A percentile compares a stretch with the other conserved stretches of the same genome.
These are phyloP conservation scores for Sugiyamaella smithiae DNA, from an alignment of 805 yeast species.

Conservation along the genomic window DNA sequence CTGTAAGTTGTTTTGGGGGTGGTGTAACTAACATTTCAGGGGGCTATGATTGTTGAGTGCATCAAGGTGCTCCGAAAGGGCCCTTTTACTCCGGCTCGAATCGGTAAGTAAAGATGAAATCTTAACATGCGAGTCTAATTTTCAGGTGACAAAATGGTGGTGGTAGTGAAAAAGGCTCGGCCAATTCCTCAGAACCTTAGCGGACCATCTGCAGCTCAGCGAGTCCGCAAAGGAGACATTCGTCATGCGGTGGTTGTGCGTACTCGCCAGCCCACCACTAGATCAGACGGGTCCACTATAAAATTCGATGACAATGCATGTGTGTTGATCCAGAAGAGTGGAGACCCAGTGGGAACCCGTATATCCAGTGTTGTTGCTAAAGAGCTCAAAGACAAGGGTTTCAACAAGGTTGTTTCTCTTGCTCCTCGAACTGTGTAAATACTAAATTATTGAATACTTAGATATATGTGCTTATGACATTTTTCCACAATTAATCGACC, in stretches of 20 bases:
- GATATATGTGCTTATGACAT: too few relatives aligned
- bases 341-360: conserved; percentile 94
- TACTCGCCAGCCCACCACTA: conserved; percentile 72
- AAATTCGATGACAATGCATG: conserved; percentile 96
- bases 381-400: conserved; percentile 80
- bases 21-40: too few relatives aligned
- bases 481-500: too few relatives aligned
- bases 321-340: conserved; percentile 86
- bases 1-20: conserved; percentile 41
- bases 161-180: conserved; percentile 88
- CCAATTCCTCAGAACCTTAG: conserved; percentile 69
- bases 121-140: background rate
- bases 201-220: conserved; percentile 62
- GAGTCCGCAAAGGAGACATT: conserved; percentile 93
- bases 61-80: conserved; percentile 90
- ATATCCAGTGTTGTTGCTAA: conserved; percentile 87
- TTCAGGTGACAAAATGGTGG: conserved; percentile 84
- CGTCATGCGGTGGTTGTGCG: conserved; percentile 94
- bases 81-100: conserved; percentile 75
- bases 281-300: conserved; percentile 84
- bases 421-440: conserved; percentile 76
- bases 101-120: conserved; percentile 32
- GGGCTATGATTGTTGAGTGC: conserved; percentile 93
- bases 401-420: conserved; percentile 79
- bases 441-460: conserved; percentile 3